phyloP scores from a whole-genome alignment of 2,329 filamentous ascomycete genomes.

The Fusarium caatingaense region DNA sequence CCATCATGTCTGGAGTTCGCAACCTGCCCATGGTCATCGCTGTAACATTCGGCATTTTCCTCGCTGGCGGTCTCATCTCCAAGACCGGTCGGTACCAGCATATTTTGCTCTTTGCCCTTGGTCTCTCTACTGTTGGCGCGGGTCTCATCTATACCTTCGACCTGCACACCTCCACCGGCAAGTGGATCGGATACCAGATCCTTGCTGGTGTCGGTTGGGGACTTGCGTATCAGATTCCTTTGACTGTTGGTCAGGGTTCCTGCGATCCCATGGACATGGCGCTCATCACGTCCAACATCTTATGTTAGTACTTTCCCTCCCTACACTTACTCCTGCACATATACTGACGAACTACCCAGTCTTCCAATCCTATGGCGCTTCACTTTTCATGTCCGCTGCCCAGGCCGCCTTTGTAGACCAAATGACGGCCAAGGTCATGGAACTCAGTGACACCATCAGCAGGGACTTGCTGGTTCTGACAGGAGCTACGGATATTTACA shows the following conservation, averaged over 20 bases:
- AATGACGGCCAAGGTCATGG: slow-evolving; percentile 5
- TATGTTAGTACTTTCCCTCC: not conserved
- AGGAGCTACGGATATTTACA: slow-evolving; percentile 11
- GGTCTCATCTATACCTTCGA: slow-evolving; percentile 57
- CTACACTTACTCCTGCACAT: not conserved
- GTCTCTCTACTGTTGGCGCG: slow-evolving; percentile 54
- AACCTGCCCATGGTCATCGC: slow-evolving; percentile 57
- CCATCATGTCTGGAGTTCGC: slow-evolving; percentile 54
- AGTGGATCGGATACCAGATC: slow-evolving; percentile 65
- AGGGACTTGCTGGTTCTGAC: not conserved
- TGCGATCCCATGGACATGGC: slow-evolving; percentile 11
- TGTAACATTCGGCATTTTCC: slow-evolving; percentile 54
- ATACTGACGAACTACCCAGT: not conserved
- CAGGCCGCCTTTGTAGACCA: slow-evolving; percentile 7
- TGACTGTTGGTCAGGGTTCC: slow-evolving; percentile 6
- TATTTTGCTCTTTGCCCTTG: slow-evolving; percentile 57
- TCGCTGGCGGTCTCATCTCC: slow-evolving; percentile 52
- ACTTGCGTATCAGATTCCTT: slow-evolving; percentile 56
- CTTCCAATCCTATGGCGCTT: slow-evolving; percentile 11
- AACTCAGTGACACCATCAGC: slow-evolving; percentile 7
- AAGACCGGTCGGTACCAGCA: slow-evolving; percentile 54
- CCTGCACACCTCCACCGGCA: slow-evolving; percentile 49
- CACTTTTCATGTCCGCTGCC: slow-evolving; percentile 5
- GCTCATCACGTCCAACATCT: slow-evolving; percentile 4
- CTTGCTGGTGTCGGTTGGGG: slow-evolving; percentile 59